Evolutionary conservation across 345 rosid genomes (phyloP).

Genomic region (Draba incana): DNA sequence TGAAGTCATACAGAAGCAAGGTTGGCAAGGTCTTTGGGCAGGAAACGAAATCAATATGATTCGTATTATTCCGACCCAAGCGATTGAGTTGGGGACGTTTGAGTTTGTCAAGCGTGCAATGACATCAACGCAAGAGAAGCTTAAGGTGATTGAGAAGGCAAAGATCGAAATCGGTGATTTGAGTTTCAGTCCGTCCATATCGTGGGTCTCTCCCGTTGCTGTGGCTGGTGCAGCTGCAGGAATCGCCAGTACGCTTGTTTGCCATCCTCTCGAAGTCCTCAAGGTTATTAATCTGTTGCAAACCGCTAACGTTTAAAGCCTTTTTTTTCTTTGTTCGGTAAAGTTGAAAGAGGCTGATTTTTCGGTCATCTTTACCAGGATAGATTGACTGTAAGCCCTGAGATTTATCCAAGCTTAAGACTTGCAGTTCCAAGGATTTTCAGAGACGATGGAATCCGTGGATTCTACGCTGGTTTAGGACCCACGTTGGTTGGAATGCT

Average conservation of each 20-base stretch:
- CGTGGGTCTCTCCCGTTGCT: conserved; percentile 93
- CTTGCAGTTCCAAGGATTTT: conserved; percentile 78
- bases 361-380: conserved; percentile 61
- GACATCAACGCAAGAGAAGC: conserved; percentile 73
- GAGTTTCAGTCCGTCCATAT: conserved; percentile 60
- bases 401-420: conserved; percentile 75
- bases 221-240: conserved; percentile 99
- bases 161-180: conserved; percentile 66
- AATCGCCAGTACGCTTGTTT: conserved; percentile 79
- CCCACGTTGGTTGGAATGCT: conserved; percentile 97
- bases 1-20: conserved; percentile 87
- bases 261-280: conserved; percentile 98
- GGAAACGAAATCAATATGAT: conserved; percentile 94
- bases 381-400: conserved; percentile 88
- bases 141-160: conserved; percentile 56
- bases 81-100: conserved; percentile 92
- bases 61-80: conserved; percentile 94
- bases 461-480: conserved; percentile 78
- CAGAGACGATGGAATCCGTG: conserved; percentile 82
- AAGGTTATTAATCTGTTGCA: conserved; percentile 57
- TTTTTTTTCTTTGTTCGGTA: background rate
- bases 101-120: conserved; percentile 87
- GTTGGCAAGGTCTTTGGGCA: conserved; percentile 99
- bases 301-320: background rate
- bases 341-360: conserved; percentile 14